Evolutionary conservation across 2,329 filamentous ascomycete species (phyloP).

Genomic region (Claviceps sp.): DNA sequence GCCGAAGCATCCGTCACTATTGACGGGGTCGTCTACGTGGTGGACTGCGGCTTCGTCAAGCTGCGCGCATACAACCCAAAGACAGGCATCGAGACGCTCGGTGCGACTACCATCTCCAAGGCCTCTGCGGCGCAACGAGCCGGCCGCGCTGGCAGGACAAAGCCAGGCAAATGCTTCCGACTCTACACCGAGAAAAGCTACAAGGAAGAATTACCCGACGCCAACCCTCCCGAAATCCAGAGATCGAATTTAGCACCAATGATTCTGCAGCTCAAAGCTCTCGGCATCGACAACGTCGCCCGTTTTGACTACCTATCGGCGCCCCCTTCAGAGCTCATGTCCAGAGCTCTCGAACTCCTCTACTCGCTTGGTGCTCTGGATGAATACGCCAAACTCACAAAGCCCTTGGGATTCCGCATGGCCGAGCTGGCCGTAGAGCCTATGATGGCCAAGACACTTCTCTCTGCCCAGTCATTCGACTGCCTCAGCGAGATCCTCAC

Average conservation of each 20-base stretch:
- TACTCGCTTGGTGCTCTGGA: slow-evolving; percentile 80
- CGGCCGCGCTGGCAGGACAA: slow-evolving; percentile 79
- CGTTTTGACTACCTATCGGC: slow-evolving; percentile 81
- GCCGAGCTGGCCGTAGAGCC: slow-evolving; percentile 87
- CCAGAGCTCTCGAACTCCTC: slow-evolving; percentile 75
- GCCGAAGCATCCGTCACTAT: slow-evolving; percentile 94
- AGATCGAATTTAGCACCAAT: slow-evolving; percentile 80
- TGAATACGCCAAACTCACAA: slow-evolving; percentile 79
- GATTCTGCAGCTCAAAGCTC: slow-evolving; percentile 80
- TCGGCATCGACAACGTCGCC: slow-evolving; percentile 89
- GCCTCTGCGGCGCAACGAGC: slow-evolving; percentile 87
- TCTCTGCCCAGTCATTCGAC: slow-evolving; percentile 59
- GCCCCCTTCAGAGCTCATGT: slow-evolving; percentile 73
- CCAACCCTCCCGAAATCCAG: slow-evolving; percentile 81
- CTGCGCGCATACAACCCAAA: slow-evolving; percentile 70
- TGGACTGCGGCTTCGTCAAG: slow-evolving; percentile 88
- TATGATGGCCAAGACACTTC: slow-evolving; percentile 84
- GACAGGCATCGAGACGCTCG: slow-evolving; percentile 80
- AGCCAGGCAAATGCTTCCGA: slow-evolving; percentile 84
- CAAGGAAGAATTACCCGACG: slow-evolving; percentile 44
- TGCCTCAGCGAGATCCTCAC: slow-evolving; percentile 79
- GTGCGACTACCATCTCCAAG: slow-evolving; percentile 70
- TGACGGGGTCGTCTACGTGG: slow-evolving; percentile 77
- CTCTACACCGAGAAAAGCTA: slow-evolving; percentile 74
- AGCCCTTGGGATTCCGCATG: slow-evolving; percentile 79